Evolutionary conservation across 345 rosid genomes (phyloP), one percentile per base, ranked within the genome.

Genomic region (Heritiera fomes): DNA sequence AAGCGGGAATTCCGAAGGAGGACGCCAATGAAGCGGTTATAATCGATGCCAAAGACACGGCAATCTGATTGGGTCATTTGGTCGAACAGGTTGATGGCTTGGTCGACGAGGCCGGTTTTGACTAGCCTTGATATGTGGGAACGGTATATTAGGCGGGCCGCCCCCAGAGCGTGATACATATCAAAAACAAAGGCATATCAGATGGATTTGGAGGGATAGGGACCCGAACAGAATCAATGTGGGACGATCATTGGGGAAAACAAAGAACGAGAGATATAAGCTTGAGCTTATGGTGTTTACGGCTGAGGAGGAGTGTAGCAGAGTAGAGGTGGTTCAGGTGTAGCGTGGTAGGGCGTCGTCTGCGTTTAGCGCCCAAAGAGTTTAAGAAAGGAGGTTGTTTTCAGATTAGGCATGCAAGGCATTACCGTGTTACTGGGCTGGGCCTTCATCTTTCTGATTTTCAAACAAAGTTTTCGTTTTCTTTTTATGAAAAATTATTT

Each of bases 161-260:
- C 91, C 90, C 97, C 98, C 88, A 92, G 88, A 79, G 87, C 86
- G 79, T 86, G 90, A 91, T 87, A 85, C 99, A 96, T 94, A 86
- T 88, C 96, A 89, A 82, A 79, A 64, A 23, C 75, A 80, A 77
- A 84, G 60, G 83, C 91, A 86, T 88, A 81, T 82, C 87, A 85
- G 78, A 65, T 67, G 76, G 77, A 47, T 38, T n/a, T 71, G 28
- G 17, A 52, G 14, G 75, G 75, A 18, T 15, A 17, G 30, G 30
- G 23, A 71, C 3, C 46, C 61, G 45, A 50, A 14, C 64, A 73
- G 76, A 73, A 73, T 73, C 50, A 10, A 73, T n/a, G 32, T 18
- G n/a, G 13, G 71, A 62, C 32, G 43, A 76, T 18, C 47, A 47
- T 62, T 46, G 28, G 15, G 8, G 4, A 7, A 60, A 15, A 11